These are phyloP conservation scores for Oryza nivara DNA, from an alignment of 176 grass and related monocot genomes.

Conservation along the genomic window DNA sequence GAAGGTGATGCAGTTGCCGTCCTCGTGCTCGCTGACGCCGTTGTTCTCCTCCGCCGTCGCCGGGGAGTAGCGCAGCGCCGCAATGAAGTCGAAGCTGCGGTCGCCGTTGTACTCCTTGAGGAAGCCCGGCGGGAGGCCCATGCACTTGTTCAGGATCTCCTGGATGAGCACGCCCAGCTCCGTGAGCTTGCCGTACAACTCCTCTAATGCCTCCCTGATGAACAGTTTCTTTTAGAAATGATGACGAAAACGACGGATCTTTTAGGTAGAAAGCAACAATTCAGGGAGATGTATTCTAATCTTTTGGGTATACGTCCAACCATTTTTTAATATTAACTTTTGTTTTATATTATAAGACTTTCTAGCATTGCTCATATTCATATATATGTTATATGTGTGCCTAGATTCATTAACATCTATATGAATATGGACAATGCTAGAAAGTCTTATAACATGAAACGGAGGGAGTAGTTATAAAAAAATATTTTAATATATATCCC, in stretches of 20 bases:
- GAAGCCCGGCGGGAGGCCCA: constrained; percentile 57
- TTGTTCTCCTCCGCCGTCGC: constrained; percentile 41
- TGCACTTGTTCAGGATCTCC: constrained; percentile 67
- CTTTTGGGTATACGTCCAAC: too few species aligned
- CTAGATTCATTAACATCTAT: too few species aligned
- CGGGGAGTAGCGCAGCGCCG: constrained; percentile 53
- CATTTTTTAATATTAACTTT: too few species aligned
- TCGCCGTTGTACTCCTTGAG: constrained; percentile 48
- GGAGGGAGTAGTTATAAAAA: too few species aligned
- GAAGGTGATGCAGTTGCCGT: constrained; percentile 49
- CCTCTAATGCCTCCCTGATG: constrained; percentile 42
- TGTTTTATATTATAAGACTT: too few species aligned
- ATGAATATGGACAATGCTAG: too few species aligned
- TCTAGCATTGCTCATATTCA: too few species aligned
- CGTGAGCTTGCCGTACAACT: constrained; percentile 45
- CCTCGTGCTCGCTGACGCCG: constrained; percentile 43
- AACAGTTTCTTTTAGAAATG: not conserved
- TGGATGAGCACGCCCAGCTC: constrained; percentile 48
- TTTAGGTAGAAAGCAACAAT: not conserved
- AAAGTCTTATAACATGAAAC: too few species aligned
- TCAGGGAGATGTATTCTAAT: too few species aligned
- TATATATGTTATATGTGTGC: too few species aligned
- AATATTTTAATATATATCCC: too few species aligned
- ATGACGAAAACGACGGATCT: not conserved
- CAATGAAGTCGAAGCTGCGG: constrained; percentile 56